Conservation (phyloP, 2,329 filamentous ascomycete species). For the Aspergillus sp. region DNA sequence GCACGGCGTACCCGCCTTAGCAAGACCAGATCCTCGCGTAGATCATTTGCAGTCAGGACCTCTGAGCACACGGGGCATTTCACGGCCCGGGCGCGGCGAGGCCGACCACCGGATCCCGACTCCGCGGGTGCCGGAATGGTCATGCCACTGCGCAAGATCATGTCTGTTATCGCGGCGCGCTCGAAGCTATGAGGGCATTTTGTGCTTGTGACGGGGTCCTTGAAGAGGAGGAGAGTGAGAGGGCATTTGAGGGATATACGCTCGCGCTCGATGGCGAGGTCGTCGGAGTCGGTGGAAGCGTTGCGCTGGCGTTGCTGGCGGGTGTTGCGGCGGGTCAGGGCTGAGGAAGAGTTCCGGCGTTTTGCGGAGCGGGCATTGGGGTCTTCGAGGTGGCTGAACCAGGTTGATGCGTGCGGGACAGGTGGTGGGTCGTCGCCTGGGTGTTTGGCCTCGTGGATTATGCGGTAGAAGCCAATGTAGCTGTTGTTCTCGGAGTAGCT, state of each 20-base stretch:
- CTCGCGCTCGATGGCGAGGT: conserved; percentile 52
- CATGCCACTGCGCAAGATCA: conserved; percentile 43
- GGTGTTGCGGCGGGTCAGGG: conserved; percentile 14
- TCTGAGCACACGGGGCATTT: conserved; percentile 50
- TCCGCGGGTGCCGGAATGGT: conserved; percentile 30
- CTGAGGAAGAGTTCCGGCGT: conserved; percentile 18
- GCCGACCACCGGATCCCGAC: conserved; percentile 20
- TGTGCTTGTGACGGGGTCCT: conserved; percentile 52
- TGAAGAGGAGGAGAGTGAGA: conserved; percentile 51
- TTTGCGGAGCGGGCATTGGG: conserved; percentile 4
- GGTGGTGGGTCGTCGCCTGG: conserved; percentile 57
- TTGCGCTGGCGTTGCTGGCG: conserved; percentile 27
- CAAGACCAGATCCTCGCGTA: conserved; percentile 47
- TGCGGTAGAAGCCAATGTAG: conserved; percentile 64
- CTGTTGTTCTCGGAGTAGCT: conserved; percentile 63
- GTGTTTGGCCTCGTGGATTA: conserved; percentile 65
- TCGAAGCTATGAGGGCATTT: conserved; percentile 58
- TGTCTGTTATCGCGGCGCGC: conserved; percentile 48
- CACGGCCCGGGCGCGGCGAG: conserved; percentile 32
- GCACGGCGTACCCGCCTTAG: conserved; percentile 43
- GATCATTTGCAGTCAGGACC: conserved; percentile 41
- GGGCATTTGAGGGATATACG: conserved; percentile 53
- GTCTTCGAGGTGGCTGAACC: conserved; percentile 62
- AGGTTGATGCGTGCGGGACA: conserved; percentile 61
- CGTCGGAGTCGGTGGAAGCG: conserved; percentile 42